Evolutionary conservation across 352 stramenopile genomes (phyloP).

Genomic region (Pythium oligandrum): DNA sequence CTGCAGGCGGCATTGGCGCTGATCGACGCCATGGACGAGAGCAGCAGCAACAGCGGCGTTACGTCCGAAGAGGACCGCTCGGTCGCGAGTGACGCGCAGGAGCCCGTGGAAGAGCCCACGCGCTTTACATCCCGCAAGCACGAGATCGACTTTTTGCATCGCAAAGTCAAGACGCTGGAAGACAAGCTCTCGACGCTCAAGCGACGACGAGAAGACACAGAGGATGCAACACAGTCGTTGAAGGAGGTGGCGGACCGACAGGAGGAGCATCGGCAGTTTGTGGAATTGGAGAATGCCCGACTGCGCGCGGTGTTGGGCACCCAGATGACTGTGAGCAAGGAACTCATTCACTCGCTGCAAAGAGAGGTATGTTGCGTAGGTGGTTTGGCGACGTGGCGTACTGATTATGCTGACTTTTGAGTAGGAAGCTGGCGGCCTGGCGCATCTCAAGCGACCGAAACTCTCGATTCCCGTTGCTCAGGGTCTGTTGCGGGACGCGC

Average conservation of each 20-base stretch:
- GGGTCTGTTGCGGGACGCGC: no score
- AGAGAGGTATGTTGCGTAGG: no score
- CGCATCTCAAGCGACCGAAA: no score
- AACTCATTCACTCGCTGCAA: constrained; percentile 1
- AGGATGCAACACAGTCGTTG: constrained; percentile 16
- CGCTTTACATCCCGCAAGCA: constrained; percentile 8
- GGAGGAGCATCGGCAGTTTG: constrained; percentile 27
- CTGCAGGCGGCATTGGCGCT: constrained; percentile 13
- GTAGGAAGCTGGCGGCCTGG: no score
- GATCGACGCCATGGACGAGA: constrained; percentile 4
- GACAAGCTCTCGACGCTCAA: constrained; percentile 12
- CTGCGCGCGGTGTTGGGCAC: constrained; percentile 36
- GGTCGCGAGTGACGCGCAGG: not conserved
- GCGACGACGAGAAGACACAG: not conserved
- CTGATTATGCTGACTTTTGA: no score
- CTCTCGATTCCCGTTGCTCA: no score
- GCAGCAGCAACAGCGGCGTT: no score
- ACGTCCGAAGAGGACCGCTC: not conserved
- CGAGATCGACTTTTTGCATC: no score
- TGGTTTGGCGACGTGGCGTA: no score
- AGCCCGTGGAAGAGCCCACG: not conserved
- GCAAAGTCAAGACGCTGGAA: constrained; percentile 15
- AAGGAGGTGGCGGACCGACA: constrained; percentile 33
- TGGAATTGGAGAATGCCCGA: constrained; percentile 46
- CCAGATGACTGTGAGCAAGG: constrained; percentile 34